Base-by-base conservation (phyloP, 1,139 yeast genomes). In the Pichia sp. region DNA sequence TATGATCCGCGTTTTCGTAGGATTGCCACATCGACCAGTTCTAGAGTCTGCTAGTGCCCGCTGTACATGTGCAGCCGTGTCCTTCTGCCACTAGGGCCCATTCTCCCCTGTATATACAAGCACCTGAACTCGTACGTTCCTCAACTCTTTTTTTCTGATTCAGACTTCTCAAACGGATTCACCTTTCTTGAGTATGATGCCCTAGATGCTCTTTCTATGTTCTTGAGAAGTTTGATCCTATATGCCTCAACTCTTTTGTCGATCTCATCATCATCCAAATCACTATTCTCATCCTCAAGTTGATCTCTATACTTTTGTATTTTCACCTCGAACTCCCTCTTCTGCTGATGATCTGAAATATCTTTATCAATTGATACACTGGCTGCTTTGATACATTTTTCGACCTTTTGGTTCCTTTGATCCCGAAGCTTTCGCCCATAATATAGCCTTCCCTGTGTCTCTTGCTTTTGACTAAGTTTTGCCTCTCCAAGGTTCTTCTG, bases 231-330 rank as follows among this genome's bases (percentile, higher is more conserved):
- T 15, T 25, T 25, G 14, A 14, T 18, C 17, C 27, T 13, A 25
- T 4, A 25, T 14, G 14, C 12, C 5, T 25, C 16, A 25, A 25
- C 27, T 6, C 14, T 25, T 25, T 25, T 15, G 16, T 53, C 53
- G 10, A 52, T 47, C 29, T 46, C 43, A 4, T 41, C 45, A 19
- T 51, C 53, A 3, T 35, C 39, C 13, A 41, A 22, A 10, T 40
- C 39, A 3, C 37, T 25, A 4, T 45, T 42, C 8, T 61, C 60
- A 13, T 75, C 82, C 47, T 78, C 86, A 17, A 80, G 58, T 35
- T 59, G 38, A 23, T 72, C 83, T 21, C 77, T 58, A 28, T 75
- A 60, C 40, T 75, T 77, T 62, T 67, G 59, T 37, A 84, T 75
- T 45, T 62, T 57, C 5, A 74, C 64, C 40, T 77, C 85, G 3